Conservation (phyloP, 73 alveolate species). For the Tetrahymena borealis region DNA sequence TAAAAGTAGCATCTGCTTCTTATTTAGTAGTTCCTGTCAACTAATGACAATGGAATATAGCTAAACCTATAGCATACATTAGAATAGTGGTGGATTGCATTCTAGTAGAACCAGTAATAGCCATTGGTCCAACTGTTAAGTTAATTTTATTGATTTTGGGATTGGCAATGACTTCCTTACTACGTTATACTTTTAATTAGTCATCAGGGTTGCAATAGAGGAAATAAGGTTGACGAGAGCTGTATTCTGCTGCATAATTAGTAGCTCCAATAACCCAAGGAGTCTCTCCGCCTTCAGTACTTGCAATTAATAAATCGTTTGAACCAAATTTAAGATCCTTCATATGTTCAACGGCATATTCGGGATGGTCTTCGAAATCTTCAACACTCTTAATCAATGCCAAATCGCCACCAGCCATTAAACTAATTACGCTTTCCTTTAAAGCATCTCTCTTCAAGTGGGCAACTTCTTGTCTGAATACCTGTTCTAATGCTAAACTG, state of each 20-base stretch:
- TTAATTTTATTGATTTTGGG: conserved; percentile 24
- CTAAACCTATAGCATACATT: conserved; percentile 42
- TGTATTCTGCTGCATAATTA: conserved; percentile 13
- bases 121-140: conserved; percentile 27
- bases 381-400: conserved; percentile 39
- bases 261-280: conserved; percentile 44
- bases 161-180: conserved; percentile 23
- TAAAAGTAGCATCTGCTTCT: conserved; percentile 6
- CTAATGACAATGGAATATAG: background rate
- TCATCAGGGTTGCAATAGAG: conserved; percentile 46
- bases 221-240: conserved; percentile 18
- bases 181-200: conserved; percentile 9
- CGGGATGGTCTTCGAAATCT: conserved; percentile 49
- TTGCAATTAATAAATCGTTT: conserved; percentile 26
- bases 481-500: conserved; percentile 19
- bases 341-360: conserved; percentile 35
- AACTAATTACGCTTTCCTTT: conserved; percentile 9
- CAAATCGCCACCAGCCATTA: conserved; percentile 47
- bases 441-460: background rate
- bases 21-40: background rate
- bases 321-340: conserved; percentile 20
- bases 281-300: conserved; percentile 47
- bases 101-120: conserved; percentile 39
- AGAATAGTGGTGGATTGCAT: conserved; percentile 33
- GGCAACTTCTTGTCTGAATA: conserved; percentile 10